Conservation (phyloP, 1,284 basidiomycete genomes). For the Melampsora americana region DNA sequence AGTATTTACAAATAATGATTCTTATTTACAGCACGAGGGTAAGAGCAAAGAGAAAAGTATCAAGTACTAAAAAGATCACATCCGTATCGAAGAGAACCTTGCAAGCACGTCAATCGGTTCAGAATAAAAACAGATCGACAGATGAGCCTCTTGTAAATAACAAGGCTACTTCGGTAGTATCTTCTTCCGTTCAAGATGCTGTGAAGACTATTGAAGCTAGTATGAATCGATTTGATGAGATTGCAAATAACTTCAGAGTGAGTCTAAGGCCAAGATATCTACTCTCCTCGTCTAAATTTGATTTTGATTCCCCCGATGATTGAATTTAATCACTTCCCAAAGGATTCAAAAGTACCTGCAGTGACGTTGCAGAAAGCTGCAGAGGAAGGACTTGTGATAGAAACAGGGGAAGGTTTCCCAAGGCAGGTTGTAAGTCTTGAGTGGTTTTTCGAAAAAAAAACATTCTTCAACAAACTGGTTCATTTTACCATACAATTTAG, state of each 20-base stretch:
- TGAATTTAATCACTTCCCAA: neutral
- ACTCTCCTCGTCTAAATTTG: neutral
- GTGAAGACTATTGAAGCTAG: conserved; percentile 16
- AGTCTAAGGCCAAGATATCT: neutral
- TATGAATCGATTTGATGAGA: conserved; percentile 47
- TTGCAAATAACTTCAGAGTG: conserved; percentile 45
- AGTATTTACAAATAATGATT: no score
- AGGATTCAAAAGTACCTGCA: conserved; percentile 2
- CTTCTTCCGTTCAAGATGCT: no score
- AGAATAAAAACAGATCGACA: no score
- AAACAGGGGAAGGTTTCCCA: conserved; percentile 19
- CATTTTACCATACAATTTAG: no score
- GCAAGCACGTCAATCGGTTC: no score
- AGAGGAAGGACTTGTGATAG: conserved; percentile 7
- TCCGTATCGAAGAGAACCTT: no score
- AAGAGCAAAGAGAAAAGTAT: no score
- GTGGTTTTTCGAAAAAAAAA: neutral
- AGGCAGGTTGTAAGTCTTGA: conserved; percentile 17
- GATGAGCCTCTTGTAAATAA: no score
- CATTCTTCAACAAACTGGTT: no score
- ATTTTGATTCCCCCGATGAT: neutral
- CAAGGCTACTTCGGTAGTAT: no score
- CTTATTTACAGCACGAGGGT: no score
- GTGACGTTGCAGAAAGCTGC: conserved; percentile 12
- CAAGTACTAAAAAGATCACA: no score